These are phyloP conservation scores for Sugiyamaella chiloensis DNA, from an alignment of 805 yeast genomes.

Conservation along the genomic window DNA sequence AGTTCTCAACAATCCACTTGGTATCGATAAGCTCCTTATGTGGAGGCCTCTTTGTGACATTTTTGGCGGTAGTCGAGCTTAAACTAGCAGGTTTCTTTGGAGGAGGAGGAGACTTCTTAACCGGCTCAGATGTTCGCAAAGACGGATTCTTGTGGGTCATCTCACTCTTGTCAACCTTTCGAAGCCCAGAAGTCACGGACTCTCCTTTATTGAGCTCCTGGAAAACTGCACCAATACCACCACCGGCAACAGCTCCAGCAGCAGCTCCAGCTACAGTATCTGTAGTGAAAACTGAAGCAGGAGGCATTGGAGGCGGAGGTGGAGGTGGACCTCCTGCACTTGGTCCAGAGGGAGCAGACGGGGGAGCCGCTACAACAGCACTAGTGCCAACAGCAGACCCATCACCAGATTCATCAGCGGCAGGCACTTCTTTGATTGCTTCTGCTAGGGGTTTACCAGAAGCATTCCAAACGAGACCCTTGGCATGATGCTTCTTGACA, in stretches of 20 bases:
- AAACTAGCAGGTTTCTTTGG: conserved; percentile 79
- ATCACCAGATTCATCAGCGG: conserved; percentile 23
- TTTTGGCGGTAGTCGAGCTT: conserved; percentile 29
- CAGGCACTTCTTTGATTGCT: conserved; percentile 35
- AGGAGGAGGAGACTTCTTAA: conserved; percentile 61
- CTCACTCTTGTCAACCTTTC: conserved; percentile 88
- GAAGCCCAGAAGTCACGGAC: conserved; percentile 75
- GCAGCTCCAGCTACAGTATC: conserved; percentile 35
- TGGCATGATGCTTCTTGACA: conserved; percentile 72
- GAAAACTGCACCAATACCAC: conserved; percentile 85
- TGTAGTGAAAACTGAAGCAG: conserved; percentile 80
- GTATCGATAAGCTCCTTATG: conserved; percentile 75
- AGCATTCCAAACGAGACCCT: conserved; percentile 81
- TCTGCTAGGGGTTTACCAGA: conserved; percentile 57
- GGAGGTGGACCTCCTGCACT: conserved; percentile 38
- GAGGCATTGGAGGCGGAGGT: conserved; percentile 70
- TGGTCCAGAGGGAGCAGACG: conserved; percentile 36
- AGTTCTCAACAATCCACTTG: conserved; percentile 86
- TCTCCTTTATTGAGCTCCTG: conserved; percentile 88
- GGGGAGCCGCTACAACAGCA: conserved; percentile 37
- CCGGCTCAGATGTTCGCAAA: conserved; percentile 49
- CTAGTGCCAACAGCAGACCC: conserved; percentile 31
- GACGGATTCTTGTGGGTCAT: conserved; percentile 92
- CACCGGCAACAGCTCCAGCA: conserved; percentile 25
- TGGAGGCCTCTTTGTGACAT: conserved; percentile 45